Base-by-base conservation (phyloP, 805 yeast genomes). In the Nakazawaea ernobii region DNA sequence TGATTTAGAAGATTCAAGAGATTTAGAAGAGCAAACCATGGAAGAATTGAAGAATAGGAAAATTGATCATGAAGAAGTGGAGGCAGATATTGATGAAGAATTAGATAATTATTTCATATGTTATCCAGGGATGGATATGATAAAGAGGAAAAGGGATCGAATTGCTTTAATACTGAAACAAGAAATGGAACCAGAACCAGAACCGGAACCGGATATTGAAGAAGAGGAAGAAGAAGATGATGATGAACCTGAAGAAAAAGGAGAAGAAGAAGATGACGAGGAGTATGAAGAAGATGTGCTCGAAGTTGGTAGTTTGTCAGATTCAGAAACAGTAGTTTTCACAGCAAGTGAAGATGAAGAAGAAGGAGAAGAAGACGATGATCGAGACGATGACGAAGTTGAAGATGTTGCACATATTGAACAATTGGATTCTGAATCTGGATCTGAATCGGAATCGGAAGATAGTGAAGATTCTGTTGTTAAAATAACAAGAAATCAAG, bases 1-100 rank as follows among this genome's bases (percentile, higher is more conserved):
- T 61, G 94, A 85, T 59, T 66, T 85, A 14, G 75, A 73, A 42
- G 89, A 84, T 57, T 74, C 82, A 4, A 68, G 80, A 52, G 69
- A 79, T 24, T 66, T 81, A 53, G 89, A 83, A 53, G 74, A 69
- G 15, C 82, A 78, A 51, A 76, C 82, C 0, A 53, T 67, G 40
- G 77, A 74, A 45, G 79, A 74, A 48, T 68, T 82, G 8, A 68
- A 55, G 35, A 43, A 46, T 17, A 57, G 52, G 7, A 27, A 39
- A 39, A 27, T 17, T 14, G 17, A 15, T 17, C 10, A n/a, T 7
- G 27, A 10, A 8, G 33, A 39, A 39, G 24, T 20, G 24, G 33
- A n/a, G n/a, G 33, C 33, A 6, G 33, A 30, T 20, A 5, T 20
- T 20, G 24, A 20, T 20, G 36, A 38, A 9, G 41, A 38, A 27